Base-by-base conservation (phyloP, 202 grass and related monocot species). In the Eragrostis tef region DNA sequence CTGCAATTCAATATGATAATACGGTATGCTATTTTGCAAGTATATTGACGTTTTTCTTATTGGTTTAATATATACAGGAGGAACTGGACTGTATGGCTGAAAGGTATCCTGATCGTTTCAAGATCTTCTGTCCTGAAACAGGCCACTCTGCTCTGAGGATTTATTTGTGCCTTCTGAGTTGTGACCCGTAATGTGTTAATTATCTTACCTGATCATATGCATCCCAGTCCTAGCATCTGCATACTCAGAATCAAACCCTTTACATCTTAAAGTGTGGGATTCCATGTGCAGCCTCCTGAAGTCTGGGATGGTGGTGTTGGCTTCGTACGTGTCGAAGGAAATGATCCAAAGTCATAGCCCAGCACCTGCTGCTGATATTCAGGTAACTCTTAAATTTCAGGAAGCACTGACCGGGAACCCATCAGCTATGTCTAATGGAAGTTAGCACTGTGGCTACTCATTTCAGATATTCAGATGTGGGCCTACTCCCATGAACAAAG, bases 401-500 rank as follows among this genome's bases (percentile, higher is more conserved):
- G 27, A 21, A 6, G 24, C 11, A 7, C 49, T 59, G 21, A 5
- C 36, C 6, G 31, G 14, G 19, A 80, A 56, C 13, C 4, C n/a
- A 13, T 79, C 44, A 71, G 5, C 29, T 71, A 16, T 64, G 49
- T 65, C 67, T 1, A 14, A 31, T 71, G 36, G 11, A 80, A 45
- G 49, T n/a, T 15, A 39, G 57, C 71, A 29, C 22, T 22, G 11
- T 27, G 11, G n/a, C 74, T 69, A 42, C 14, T 50, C 60, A 12
- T 85, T 87, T 46, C 88, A 94, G 95, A 75, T 93, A 74, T 80
- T 98, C 85, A 94, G 95, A 91, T 98, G 95, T 7, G 95, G 92
- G 41, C 95, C 88, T 73, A 92, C 95, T 78, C 95, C 92, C 5
- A 94, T 94, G 95, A 98, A 98, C 87, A 98, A 95, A 78, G 90